Evolutionary conservation across 495 filamentous ascomycete genomes (phyloP), one percentile per base, ranked within the genome.

Genomic region (Penicillium alfredii): DNA sequence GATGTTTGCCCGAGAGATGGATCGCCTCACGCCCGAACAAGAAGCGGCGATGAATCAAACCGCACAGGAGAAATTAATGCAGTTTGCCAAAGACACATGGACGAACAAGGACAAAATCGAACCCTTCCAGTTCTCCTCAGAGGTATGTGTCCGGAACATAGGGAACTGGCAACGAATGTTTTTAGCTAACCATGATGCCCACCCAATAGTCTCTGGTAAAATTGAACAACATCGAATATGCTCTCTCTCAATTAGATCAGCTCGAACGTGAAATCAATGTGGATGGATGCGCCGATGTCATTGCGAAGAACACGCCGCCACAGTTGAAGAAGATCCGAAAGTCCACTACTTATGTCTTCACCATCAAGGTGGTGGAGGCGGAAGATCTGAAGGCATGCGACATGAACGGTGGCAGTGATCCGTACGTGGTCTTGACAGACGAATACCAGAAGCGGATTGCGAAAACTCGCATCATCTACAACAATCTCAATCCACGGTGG

Each of bases 311-410:
- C 44, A 67, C 75, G 14, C 78, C 80, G 17, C 75, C 80, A 0
- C 58, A 72, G 40, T 53, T 68, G 8, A 66, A 66, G 35, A 76
- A 71, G 42, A 58, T 74, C 17, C 77, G 78, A 51, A 79, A 73
- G 46, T 66, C 70, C 4, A 81, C 77, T 18, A 92, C 89, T 38
- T 96, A 94, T 53, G 87, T 97, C 31, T 99, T 99, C 59, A 97
- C 93, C 1, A 89, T 97, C 61, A 99, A 99, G 68, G 86, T 99
- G 32, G 88, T 99, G 18, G 93, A 99, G 52, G 93, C 84, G n/a
- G 93, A 99, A 61, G 93, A 97, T 48, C 63, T 99, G 44, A 97
- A 95, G 57, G 88, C 93, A 10, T 97, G 94, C 52, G 93, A 99
- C 63, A 84, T 94, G 42, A 88, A 82, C 48, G 93, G 93, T 35